A percentile compares a stretch with the other conserved stretches of the same genome.
These are phyloP conservation scores for Suillus tomentosus DNA, from an alignment of 768 basidiomycete species.

Conservation along the genomic window DNA sequence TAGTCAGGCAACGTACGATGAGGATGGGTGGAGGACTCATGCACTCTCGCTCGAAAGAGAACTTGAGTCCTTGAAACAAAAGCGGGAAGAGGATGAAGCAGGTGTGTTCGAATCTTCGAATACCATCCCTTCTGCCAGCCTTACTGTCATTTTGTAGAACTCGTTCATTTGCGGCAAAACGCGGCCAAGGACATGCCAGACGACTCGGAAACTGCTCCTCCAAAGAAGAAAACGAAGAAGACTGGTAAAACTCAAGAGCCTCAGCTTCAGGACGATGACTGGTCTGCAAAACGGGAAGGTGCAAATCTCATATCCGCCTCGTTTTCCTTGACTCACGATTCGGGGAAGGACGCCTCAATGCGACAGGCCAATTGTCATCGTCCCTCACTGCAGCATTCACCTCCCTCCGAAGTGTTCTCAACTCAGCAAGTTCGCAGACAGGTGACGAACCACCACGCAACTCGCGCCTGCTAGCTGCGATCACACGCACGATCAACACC, in stretches of 20 bases:
- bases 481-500: slow-evolving; percentile 14
- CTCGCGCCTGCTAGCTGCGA: slow-evolving; percentile 23
- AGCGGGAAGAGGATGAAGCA: slow-evolving; percentile 26
- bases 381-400: slow-evolving; percentile 26
- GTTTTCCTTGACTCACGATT: background rate
- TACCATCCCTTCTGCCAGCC: background rate
- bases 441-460: slow-evolving; percentile 4
- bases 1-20: background rate
- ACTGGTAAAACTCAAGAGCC: slow-evolving; percentile 19
- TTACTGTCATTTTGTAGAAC: slow-evolving; percentile 18
- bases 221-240: slow-evolving; percentile 32
- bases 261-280: slow-evolving; percentile 13
- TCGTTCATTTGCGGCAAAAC: slow-evolving; percentile 21
- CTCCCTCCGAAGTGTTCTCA: slow-evolving; percentile 25
- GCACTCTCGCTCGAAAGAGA: slow-evolving; percentile 33
- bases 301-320: background rate
- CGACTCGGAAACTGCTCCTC: slow-evolving; percentile 22
- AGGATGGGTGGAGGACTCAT: slow-evolving; percentile 25
- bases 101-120: slow-evolving; percentile 18
- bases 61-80: slow-evolving; percentile 22
- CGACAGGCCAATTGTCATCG: slow-evolving; percentile 23
- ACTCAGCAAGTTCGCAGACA: slow-evolving; percentile 3
- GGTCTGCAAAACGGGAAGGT: slow-evolving; percentile 27
- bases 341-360: slow-evolving; percentile 26
- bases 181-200: slow-evolving; percentile 15